Evolutionary conservation across 2,329 filamentous ascomycete genomes (phyloP).

Genomic region (Chrysosporium keratinophilum): DNA sequence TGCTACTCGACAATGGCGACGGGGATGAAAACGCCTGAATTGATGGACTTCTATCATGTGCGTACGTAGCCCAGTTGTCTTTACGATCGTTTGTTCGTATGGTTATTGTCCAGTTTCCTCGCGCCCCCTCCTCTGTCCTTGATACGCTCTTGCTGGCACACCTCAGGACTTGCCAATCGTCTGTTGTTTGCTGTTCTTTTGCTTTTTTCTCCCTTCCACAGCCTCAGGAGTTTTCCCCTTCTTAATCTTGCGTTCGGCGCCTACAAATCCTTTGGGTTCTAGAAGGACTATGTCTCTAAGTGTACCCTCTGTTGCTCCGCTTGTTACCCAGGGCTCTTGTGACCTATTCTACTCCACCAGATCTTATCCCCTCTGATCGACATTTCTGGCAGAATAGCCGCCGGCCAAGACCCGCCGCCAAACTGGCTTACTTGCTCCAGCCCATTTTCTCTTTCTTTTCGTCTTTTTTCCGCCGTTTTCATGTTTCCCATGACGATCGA

Average conservation of each 20-base stretch:
- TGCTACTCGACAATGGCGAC: slow-evolving; percentile 20
- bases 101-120: background rate
- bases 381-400: background rate
- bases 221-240: background rate
- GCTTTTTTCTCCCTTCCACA: background rate
- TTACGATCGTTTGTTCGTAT: slow-evolving; percentile 12
- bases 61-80: slow-evolving; percentile 13
- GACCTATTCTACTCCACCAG: background rate
- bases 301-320: background rate
- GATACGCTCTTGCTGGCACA: background rate
- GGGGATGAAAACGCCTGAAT: slow-evolving; percentile 18
- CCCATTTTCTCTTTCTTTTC: slow-evolving; percentile 10
- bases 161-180: background rate
- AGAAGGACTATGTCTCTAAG: slow-evolving; percentile 1
- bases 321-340: background rate
- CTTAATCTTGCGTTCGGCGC: background rate
- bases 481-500: slow-evolving; percentile 12
- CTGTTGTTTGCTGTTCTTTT: slow-evolving; percentile 11
- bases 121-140: background rate
- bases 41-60: slow-evolving; percentile 15
- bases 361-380: slow-evolving; percentile 3
- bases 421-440: slow-evolving; percentile 11
- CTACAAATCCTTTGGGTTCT: background rate
- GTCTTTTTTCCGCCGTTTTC: slow-evolving; percentile 6
- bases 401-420: background rate